phyloP scores from a whole-genome alignment of 2,329 filamentous ascomycete species.

The Trichoderma hamatum region DNA sequence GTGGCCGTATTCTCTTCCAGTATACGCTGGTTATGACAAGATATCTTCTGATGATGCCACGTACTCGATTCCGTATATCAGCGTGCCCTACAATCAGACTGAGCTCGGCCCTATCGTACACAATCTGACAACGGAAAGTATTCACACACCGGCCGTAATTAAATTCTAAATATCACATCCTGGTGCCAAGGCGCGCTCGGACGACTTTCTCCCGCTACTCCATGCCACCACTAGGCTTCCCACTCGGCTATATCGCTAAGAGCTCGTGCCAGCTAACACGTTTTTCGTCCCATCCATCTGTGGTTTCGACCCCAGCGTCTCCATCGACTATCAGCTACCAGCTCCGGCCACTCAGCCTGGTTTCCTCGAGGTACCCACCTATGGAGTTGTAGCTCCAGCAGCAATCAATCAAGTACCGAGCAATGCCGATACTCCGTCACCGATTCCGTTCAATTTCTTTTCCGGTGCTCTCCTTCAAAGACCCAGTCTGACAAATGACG shows the following conservation, averaged over 20 bases:
- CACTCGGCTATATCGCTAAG: background rate
- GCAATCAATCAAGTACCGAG: background rate
- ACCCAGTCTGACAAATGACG: conserved; percentile 14
- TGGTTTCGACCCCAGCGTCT: conserved; percentile 8
- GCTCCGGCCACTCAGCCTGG: background rate
- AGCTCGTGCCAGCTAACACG: conserved; percentile 3
- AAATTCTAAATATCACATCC: background rate
- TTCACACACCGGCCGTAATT: background rate
- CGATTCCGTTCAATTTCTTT: too few relatives aligned
- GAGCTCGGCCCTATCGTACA: too few relatives aligned
- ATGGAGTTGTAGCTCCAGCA: background rate
- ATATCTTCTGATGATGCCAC: background rate
- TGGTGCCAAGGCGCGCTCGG: background rate
- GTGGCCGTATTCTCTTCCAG: background rate
- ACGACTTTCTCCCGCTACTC: background rate
- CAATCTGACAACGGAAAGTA: too few relatives aligned
- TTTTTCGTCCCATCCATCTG: conserved; percentile 11
- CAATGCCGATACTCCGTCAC: too few relatives aligned
- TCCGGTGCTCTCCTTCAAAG: too few relatives aligned
- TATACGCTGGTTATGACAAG: conserved; percentile 11
- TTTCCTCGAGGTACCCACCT: background rate
- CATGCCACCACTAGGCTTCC: background rate
- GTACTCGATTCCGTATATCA: conserved; percentile 12
- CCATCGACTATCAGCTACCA: background rate
- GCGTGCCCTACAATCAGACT: background rate